Evolutionary conservation across 495 filamentous ascomycete species (phyloP).

Genomic region (Lindgomyces ingoldianus): DNA sequence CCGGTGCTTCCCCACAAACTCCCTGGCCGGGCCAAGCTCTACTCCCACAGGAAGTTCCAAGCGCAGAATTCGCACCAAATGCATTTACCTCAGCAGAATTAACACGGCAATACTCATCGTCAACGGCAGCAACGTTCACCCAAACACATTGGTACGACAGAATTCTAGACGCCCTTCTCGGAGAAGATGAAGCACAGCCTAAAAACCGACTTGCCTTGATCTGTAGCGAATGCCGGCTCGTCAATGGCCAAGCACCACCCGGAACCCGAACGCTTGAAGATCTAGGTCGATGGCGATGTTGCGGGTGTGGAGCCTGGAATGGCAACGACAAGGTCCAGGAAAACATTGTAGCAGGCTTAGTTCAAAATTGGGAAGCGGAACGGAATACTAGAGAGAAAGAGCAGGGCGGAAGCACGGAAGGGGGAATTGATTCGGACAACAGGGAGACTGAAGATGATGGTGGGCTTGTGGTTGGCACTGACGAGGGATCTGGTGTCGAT

Average conservation of each 20-base stretch:
- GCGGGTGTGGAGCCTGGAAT: slow-evolving; percentile 80
- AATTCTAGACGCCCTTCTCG: slow-evolving; percentile 84
- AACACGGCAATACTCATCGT: slow-evolving; percentile 48
- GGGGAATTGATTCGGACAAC: slow-evolving; percentile 20
- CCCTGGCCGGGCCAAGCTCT: slow-evolving; percentile 22
- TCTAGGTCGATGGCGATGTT: slow-evolving; percentile 86
- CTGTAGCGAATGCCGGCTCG: slow-evolving; percentile 76
- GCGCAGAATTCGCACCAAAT: slow-evolving; percentile 62
- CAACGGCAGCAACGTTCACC: slow-evolving; percentile 51
- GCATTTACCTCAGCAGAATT: slow-evolving; percentile 48
- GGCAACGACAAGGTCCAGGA: slow-evolving; percentile 62
- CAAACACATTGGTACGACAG: slow-evolving; percentile 89
- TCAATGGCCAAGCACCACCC: slow-evolving; percentile 95
- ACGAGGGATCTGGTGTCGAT: slow-evolving; percentile 23
- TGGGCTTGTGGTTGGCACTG: not conserved
- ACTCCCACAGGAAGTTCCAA: slow-evolving; percentile 8
- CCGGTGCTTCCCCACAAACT: slow-evolving; percentile 18
- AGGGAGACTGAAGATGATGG: slow-evolving; percentile 23
- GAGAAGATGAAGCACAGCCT: slow-evolving; percentile 90
- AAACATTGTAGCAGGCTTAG: slow-evolving; percentile 20
- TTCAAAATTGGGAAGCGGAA: slow-evolving; percentile 26
- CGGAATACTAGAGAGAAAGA: slow-evolving; percentile 15
- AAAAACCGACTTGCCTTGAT: slow-evolving; percentile 91
- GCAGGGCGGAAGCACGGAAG: slow-evolving; percentile 9
- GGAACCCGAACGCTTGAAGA: slow-evolving; percentile 76